Conservation (phyloP, 441 rosid genomes). For the Metrosideros polymorpha region DNA sequence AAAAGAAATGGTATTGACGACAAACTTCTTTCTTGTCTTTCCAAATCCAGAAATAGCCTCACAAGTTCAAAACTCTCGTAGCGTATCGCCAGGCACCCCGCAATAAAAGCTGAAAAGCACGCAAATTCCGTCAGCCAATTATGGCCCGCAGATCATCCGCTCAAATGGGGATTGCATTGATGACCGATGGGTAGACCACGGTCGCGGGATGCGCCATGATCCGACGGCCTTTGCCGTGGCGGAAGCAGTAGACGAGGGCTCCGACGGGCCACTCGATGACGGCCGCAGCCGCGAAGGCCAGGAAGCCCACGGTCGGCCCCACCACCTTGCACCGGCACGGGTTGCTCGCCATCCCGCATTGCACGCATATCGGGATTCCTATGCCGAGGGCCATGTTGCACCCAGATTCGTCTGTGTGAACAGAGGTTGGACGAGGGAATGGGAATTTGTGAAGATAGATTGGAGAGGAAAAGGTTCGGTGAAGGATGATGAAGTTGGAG, state of each 20-base stretch:
- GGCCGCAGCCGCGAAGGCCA: conserved; percentile 62
- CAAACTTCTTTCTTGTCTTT: too few relatives aligned
- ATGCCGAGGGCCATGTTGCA: neutral
- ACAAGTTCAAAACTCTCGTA: rapidly evolving
- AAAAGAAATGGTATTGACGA: neutral
- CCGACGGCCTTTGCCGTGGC: conserved; percentile 53
- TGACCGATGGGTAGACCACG: conserved; percentile 49
- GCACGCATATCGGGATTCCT: conserved; percentile 44
- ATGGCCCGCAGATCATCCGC: neutral
- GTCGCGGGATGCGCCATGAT: conserved; percentile 73
- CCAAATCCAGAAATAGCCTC: neutral
- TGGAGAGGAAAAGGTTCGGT: neutral
- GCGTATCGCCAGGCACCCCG: neutral
- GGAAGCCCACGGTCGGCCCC: conserved; percentile 61
- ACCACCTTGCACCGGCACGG: conserved; percentile 77
- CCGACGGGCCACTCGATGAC: conserved; percentile 75
- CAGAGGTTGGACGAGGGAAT: neutral
- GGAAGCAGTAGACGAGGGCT: conserved; percentile 54
- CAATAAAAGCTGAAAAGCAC: neutral
- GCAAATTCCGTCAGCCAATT: neutral
- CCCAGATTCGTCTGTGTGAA: neutral
- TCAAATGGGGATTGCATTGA: conserved; percentile 44
- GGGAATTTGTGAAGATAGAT: neutral
- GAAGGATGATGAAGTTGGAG: neutral
- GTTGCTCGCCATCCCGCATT: conserved; percentile 54